These are phyloP conservation scores for Diospyros lotus DNA, from an alignment of 148 eudicot species.

Conservation along the genomic window DNA sequence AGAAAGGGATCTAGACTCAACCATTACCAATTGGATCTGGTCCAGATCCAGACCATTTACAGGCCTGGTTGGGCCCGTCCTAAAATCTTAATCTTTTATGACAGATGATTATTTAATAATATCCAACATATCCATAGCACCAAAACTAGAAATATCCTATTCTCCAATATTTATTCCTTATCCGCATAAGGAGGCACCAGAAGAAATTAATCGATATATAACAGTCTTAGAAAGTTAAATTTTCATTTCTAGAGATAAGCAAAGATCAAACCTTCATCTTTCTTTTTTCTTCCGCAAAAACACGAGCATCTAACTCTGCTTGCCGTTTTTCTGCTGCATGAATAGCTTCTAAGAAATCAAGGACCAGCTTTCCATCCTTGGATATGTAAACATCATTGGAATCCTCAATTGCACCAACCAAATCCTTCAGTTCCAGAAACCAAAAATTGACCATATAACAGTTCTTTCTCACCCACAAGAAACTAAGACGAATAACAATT, in stretches of 20 bases:
- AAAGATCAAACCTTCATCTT: constrained; percentile 54
- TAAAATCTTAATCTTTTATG: too few species aligned
- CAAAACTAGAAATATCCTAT: too few species aligned
- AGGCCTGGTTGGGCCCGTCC: too few species aligned
- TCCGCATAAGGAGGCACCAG: neutral
- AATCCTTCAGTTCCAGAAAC: constrained; percentile 35
- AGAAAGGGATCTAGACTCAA: too few species aligned
- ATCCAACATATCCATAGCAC: neutral
- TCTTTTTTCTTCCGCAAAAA: constrained; percentile 73
- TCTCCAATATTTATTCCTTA: neutral
- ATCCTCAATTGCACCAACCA: constrained; percentile 32
- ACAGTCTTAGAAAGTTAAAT: neutral
- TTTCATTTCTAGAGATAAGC: neutral
- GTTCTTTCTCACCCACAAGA: neutral
- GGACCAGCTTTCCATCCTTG: constrained; percentile 74
- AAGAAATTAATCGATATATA: neutral
- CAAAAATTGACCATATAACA: constrained; percentile 18
- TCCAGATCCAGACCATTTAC: too few species aligned
- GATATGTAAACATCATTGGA: constrained; percentile 39
- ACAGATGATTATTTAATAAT: too few species aligned
- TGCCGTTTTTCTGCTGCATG: constrained; percentile 94
- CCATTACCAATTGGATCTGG: too few species aligned
- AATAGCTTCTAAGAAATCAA: constrained; percentile 88
- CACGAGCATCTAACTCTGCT: constrained; percentile 78
- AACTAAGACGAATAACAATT: constrained; percentile 9